A percentile compares a stretch with the other conserved stretches of the same genome.
These are phyloP conservation scores for Podaxis sp. DNA, from an alignment of 768 basidiomycete genomes.

Conservation along the genomic window DNA sequence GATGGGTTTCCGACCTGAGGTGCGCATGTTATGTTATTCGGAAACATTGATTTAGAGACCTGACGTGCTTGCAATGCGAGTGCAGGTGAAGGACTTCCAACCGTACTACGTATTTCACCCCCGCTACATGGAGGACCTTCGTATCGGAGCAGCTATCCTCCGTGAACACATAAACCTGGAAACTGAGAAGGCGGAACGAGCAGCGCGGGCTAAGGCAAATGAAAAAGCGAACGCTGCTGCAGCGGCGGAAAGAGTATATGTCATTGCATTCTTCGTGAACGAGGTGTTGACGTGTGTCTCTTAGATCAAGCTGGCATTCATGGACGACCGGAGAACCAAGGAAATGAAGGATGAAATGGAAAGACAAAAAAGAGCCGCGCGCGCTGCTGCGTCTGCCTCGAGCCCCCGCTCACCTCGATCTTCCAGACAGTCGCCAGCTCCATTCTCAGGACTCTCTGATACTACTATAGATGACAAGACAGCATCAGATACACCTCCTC, in stretches of 20 bases:
- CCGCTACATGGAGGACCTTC: conserved; percentile 51
- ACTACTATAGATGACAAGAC: not conserved
- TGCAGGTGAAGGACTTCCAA: conserved; percentile 68
- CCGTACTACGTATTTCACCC: conserved; percentile 69
- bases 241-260: conserved; percentile 53
- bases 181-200: conserved; percentile 47
- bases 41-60: not conserved
- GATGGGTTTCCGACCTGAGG: conserved; percentile 77
- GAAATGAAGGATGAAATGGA: conserved; percentile 58
- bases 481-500: conserved; percentile 6
- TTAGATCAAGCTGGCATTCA: conserved; percentile 76
- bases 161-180: conserved; percentile 60
- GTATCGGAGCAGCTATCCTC: conserved; percentile 64
- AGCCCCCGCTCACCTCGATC: conserved; percentile 6
- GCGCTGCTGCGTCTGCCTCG: conserved; percentile 25
- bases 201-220: conserved; percentile 45
- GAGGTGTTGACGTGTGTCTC: conserved; percentile 5
- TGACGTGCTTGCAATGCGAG: conserved; percentile 12
- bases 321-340: conserved; percentile 74
- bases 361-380: conserved; percentile 45
- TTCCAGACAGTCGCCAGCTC: conserved; percentile 15
- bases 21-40: conserved; percentile 24
- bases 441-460: conserved; percentile 9
- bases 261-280: not conserved
- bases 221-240: conserved; percentile 59